Evolutionary conservation across 345 rosid species (phyloP).

Genomic region (Excoecaria agallocha): DNA sequence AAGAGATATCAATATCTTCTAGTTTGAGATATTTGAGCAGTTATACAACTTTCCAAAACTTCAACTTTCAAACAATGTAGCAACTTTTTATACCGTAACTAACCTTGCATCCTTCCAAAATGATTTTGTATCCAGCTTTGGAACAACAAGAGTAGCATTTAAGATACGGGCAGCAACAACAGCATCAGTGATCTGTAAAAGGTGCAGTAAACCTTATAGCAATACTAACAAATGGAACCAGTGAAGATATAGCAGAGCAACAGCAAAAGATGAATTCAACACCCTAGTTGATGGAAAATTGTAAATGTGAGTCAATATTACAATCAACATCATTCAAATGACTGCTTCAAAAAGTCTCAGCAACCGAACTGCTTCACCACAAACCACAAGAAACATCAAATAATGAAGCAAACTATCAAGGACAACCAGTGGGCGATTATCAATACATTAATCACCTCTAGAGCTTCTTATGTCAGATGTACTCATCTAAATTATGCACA

Average conservation of each 20-base stretch:
- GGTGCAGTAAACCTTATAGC: conserved; percentile 12
- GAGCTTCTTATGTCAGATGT: no score
- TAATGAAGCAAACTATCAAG: no score
- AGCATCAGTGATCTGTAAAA: conserved; percentile 85
- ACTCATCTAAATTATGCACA: not conserved
- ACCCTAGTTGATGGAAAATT: not conserved
- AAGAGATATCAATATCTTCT: not conserved
- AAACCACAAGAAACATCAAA: not conserved
- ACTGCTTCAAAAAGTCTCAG: no score
- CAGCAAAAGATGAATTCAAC: not conserved
- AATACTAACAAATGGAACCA: not conserved
- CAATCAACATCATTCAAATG: not conserved
- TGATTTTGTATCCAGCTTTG: conserved; percentile 92
- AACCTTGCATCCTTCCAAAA: conserved; percentile 99
- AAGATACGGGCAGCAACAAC: conserved; percentile 96
- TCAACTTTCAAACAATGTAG: not conserved
- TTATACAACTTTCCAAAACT: not conserved
- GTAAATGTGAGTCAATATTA: not conserved
- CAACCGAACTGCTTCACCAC: not conserved
- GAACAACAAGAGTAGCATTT: conserved; percentile 95
- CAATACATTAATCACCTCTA: no score
- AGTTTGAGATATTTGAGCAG: conserved; percentile 4
- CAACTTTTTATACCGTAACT: conserved; percentile 13
- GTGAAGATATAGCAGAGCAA: conserved; percentile 2
- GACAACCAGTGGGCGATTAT: no score